Base-by-base conservation (phyloP, 2,329 filamentous ascomycete species). In the Cryphonectria nitschkei region DNA sequence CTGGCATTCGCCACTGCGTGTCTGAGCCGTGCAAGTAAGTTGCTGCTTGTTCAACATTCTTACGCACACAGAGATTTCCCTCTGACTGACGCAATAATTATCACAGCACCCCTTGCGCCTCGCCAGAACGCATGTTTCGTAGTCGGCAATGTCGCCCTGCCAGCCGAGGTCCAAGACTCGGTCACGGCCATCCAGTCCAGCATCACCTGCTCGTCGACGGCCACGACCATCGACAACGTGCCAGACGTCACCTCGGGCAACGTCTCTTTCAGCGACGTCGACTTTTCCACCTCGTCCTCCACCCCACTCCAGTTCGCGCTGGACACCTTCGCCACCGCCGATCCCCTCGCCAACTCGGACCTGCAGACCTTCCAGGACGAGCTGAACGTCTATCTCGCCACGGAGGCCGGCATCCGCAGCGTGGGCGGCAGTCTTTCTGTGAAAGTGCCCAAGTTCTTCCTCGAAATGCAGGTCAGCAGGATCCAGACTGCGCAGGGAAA, bases 381-480 rank as follows among this genome's bases (percentile, higher is more conserved):
- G 73, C 82, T 89, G 60, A 84, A 89, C 76, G 84, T 84, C 13
- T 90, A 90, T 75, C 79, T 86, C 3, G 88, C 88, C 0, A 90
- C 88, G 5, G 88, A 90, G 78, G 87, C 86, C 1, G 88, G 86
- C 1, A 81, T 90, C 65, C 81, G 88, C 29, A 86, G 84, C 32
- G 83, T 84, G 8, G 84, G 82, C 13, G 88, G 87, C 2, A 82
- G 76, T 69, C 79, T 90, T 26, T 84, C 82, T 1, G 86, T 90
- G 79, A 89, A 90, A 79, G 85, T 87, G 6, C 88, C 88, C 73
- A 90, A 90, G 79, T 90, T 90, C 84, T 90, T 90, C 77, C 77
- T 90, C 58, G 80, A 84, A 71, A 86, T 89, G 77, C 88, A 90
- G 79, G 83, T 89, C 46, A 84, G 85, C 56, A 81, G 88, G 32